These are phyloP conservation scores for Pseudoperonospora humuli DNA, from an alignment of 352 stramenopile genomes.

Conservation along the genomic window DNA sequence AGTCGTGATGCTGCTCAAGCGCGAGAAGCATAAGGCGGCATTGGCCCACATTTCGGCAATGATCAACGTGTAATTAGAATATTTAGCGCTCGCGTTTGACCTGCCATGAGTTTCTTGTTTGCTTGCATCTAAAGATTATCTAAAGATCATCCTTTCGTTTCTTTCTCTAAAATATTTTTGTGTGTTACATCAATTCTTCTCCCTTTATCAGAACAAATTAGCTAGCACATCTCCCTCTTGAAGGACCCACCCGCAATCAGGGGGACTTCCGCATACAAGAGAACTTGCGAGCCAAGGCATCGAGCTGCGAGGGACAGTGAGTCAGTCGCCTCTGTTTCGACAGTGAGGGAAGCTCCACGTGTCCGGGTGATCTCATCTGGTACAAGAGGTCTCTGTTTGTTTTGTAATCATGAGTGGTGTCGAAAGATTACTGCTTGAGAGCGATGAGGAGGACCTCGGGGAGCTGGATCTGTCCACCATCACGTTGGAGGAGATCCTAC, in stretches of 20 bases:
- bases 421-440: slow-evolving; percentile 55
- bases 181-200: too few relatives aligned
- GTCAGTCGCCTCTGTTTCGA: slow-evolving; percentile 4
- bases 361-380: background rate
- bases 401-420: slow-evolving; percentile 34
- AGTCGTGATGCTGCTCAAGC: slow-evolving; percentile 72
- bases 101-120: slow-evolving; percentile 1
- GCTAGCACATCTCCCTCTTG: slow-evolving; percentile 9
- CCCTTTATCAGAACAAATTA: slow-evolving; percentile 6
- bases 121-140: slow-evolving; percentile 34
- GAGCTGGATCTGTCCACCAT: slow-evolving; percentile 59
- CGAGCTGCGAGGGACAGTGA: background rate
- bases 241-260: slow-evolving; percentile 5
- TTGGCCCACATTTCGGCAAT: slow-evolving; percentile 66
- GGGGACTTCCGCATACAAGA: slow-evolving; percentile 8
- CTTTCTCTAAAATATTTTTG: too few relatives aligned
- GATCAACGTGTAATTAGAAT: slow-evolving; percentile 73
- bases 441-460: slow-evolving; percentile 57
- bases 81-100: slow-evolving; percentile 36
- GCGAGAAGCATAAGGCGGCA: slow-evolving; percentile 75
- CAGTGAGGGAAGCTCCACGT: background rate
- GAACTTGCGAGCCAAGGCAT: slow-evolving; percentile 8
- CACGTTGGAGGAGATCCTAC: slow-evolving; percentile 66
- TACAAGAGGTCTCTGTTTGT: background rate
- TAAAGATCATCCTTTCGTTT: slow-evolving; percentile 2